Evolutionary conservation across 495 filamentous ascomycete genomes (phyloP).

Genomic region (Apiosordaria backusii): DNA sequence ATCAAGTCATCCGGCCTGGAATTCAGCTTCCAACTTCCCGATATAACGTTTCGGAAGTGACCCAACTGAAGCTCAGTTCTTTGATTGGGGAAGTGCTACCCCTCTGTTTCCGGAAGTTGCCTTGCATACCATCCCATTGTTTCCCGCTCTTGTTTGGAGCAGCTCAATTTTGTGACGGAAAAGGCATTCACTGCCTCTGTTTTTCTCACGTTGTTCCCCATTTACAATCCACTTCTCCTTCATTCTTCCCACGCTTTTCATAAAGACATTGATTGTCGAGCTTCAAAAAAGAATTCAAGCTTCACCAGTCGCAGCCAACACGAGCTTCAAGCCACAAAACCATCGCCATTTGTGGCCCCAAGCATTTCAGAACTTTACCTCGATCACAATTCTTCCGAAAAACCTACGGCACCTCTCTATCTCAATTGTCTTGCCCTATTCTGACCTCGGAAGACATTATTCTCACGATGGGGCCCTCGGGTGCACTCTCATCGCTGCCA

Average conservation of each 20-base stretch:
- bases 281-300: neutral
- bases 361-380: neutral
- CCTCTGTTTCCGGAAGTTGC: neutral
- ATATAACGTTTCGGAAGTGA: neutral
- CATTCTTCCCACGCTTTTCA: neutral
- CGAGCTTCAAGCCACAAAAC: neutral
- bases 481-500: neutral
- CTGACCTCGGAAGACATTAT: neutral
- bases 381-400: neutral
- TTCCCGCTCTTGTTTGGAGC: neutral
- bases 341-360: neutral
- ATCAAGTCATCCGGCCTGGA: neutral
- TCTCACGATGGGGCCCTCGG: neutral
- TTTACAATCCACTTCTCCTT: neutral
- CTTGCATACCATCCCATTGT: neutral
- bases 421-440: neutral
- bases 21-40: neutral
- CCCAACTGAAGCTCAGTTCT: neutral
- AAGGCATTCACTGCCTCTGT: neutral
- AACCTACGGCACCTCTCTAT: neutral
- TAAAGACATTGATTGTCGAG: neutral
- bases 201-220: neutral
- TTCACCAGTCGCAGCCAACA: neutral
- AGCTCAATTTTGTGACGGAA: neutral
- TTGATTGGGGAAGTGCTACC: neutral